Evolutionary conservation across 2,329 filamentous ascomycete genomes (phyloP), one percentile per base, ranked within the genome.

Genomic region (Calonectria pteridis): DNA sequence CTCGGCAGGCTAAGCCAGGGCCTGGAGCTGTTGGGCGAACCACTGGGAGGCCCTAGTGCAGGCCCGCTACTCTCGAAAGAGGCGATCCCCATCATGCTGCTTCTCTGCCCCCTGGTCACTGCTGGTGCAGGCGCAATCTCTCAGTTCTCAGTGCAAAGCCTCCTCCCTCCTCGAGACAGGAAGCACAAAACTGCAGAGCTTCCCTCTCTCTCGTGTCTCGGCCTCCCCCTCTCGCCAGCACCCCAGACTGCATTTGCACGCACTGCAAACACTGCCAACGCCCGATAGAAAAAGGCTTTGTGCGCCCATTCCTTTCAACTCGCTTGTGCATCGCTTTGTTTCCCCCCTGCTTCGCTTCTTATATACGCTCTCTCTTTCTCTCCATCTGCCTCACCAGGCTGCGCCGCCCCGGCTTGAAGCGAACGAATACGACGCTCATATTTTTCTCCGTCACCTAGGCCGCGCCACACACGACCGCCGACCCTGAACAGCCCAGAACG

Each of bases 91-190:
- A 62, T 62, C 55, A 62, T 35, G 37, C 18, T 62, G 55, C 51
- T 23, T 31, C 28, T 46, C 40, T n/a, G n/a, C 23, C 53, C 18
- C 67, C 67, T 69, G 67, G 67, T 69, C 67, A 6, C 20, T 62
- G 59, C 55, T 69, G 67, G 55, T 49, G 59, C 67, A 69, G 35
- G 46, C 40, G 55, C 67, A 69, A 69, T 64, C 67, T 69, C 55
- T 62, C 55, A 40, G 55, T 62, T 69, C 55, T 62, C 55, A 40
- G 55, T 62, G 55, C 58, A 53, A 69, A 63, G 55, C 58, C 53
- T 53, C 46, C 58, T 64, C 67, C 58, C 58, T 64, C 55, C 14
- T 62, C 13, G 20, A 26, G n/a, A 18, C 33, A n/a, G 46, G 23
- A 66, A 50, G 23, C 46, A 51, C 43, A 51, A 66, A 37, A 66